A percentile compares a stretch with the other conserved stretches of the same genome.
These are phyloP conservation scores for Chionographis japonica DNA, from an alignment of 106 monocot genomes.

Conservation along the genomic window DNA sequence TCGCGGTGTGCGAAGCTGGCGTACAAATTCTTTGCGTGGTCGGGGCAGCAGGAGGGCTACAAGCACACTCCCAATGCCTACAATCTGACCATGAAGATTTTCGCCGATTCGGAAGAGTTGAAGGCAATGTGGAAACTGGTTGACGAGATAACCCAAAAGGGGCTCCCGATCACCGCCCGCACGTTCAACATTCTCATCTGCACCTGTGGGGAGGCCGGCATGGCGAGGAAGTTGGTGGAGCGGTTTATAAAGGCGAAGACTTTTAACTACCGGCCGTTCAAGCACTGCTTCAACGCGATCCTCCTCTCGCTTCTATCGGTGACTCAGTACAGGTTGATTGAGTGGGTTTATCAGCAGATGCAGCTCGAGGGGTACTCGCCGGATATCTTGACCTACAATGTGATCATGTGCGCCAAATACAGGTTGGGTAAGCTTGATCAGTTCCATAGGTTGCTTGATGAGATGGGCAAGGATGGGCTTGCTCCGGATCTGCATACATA, in stretches of 20 bases:
- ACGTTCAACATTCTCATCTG: conserved; percentile 73
- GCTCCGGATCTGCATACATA: conserved; percentile 78
- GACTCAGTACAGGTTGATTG: conserved; percentile 67
- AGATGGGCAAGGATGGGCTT: conserved; percentile 66
- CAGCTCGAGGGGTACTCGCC: conserved; percentile 43
- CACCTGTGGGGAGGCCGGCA: conserved; percentile 55
- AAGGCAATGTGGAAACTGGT: conserved; percentile 78
- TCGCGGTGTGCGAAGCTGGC: conserved; percentile 53
- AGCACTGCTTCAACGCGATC: conserved; percentile 78
- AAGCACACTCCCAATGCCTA: conserved; percentile 55
- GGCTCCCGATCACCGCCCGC: conserved; percentile 60
- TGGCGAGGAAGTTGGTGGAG: conserved; percentile 62
- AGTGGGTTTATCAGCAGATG: conserved; percentile 91
- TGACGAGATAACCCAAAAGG: conserved; percentile 72
- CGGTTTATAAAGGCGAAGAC: conserved; percentile 67
- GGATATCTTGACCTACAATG: conserved; percentile 82
- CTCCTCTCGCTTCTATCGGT: conserved; percentile 56
- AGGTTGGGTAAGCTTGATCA: conserved; percentile 75
- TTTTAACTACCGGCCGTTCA: conserved; percentile 83
- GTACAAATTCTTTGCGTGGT: conserved; percentile 82
- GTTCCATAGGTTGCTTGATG: conserved; percentile 69
- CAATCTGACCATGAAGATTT: conserved; percentile 75
- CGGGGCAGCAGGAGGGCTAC: conserved; percentile 41
- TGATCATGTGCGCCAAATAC: conserved; percentile 74
- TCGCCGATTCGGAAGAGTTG: conserved; percentile 61